Percentiles rank a stretch among this genome's conserved stretches.
Conservation (phyloP, 352 stramenopile genomes). For the Phytophthora citricola region DNA sequence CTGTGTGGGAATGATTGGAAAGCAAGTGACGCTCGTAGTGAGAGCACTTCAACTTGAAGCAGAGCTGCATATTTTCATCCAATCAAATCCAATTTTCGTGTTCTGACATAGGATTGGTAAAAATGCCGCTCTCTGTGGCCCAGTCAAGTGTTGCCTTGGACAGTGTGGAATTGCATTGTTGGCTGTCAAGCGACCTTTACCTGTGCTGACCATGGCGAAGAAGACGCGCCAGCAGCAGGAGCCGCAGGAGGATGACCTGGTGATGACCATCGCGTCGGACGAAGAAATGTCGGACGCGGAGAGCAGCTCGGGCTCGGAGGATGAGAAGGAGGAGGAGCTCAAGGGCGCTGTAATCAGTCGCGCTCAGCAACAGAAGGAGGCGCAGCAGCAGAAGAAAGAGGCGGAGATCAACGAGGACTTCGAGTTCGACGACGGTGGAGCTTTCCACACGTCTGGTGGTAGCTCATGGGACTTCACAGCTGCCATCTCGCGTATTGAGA, state of each 20-base stretch:
- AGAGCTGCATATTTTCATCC: constrained; percentile 2
- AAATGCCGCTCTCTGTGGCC: constrained; percentile 11
- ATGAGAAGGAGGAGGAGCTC: constrained; percentile 42
- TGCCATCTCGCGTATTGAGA: constrained; percentile 86
- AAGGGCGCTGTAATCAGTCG: constrained; percentile 78
- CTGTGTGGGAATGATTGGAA: constrained; percentile 12
- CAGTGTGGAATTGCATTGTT: constrained; percentile 24
- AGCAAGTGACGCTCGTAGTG: too few relatives aligned
- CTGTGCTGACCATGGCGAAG: constrained; percentile 23
- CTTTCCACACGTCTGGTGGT: constrained; percentile 55
- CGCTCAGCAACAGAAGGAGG: constrained; percentile 56
- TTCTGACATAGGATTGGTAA: constrained; percentile 17
- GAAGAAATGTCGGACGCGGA: constrained; percentile 81
- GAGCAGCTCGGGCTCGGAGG: constrained; percentile 81
- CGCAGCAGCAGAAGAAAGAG: constrained; percentile 52
- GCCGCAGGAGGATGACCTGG: constrained; percentile 58
- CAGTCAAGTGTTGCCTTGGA: constrained; percentile 28
- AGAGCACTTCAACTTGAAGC: background rate
- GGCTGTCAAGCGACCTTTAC: constrained; percentile 5
- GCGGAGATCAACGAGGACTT: constrained; percentile 83
- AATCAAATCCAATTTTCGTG: background rate
- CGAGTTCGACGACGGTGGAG: constrained; percentile 80
- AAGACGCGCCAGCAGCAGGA: constrained; percentile 6
- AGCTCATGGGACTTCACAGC: constrained; percentile 91
- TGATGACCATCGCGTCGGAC: constrained; percentile 91